phyloP scores from a whole-genome alignment of 23 red algal species.

The Chondrus crispus region DNA sequence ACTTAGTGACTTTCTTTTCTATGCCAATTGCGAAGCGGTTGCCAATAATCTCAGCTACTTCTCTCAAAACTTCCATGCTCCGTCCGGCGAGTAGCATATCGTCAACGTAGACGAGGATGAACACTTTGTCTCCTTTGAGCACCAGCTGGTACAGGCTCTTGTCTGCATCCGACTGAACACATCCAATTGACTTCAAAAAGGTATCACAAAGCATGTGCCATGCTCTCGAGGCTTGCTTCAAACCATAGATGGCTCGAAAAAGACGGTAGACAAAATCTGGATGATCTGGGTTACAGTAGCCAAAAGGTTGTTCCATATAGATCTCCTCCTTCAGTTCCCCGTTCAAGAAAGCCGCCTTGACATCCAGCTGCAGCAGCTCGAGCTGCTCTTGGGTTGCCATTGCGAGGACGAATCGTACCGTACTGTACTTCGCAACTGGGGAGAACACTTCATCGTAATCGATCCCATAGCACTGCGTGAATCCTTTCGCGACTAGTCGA shows the following conservation, averaged over 20 bases:
- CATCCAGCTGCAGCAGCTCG: background rate
- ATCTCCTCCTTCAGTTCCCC: background rate
- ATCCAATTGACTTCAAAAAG: background rate
- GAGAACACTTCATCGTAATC: background rate
- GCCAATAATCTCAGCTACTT: background rate
- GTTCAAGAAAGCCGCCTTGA: conserved; percentile 8
- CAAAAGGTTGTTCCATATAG: background rate
- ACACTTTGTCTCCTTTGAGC: background rate
- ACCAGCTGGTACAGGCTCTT: background rate
- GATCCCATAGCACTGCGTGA: background rate
- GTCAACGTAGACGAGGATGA: conserved; percentile 30
- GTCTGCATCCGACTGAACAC: background rate
- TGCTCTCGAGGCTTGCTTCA: conserved; percentile 24
- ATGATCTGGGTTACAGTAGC: background rate
- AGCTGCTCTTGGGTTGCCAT: background rate
- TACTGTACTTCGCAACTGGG: background rate
- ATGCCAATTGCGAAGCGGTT: background rate
- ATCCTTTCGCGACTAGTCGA: background rate
- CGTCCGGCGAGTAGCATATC: background rate
- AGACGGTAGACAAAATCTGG: background rate
- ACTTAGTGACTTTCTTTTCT: background rate
- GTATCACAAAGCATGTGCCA: background rate
- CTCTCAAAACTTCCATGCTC: background rate
- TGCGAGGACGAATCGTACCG: background rate
- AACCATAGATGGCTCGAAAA: background rate